Conservation (phyloP, 495 filamentous ascomycete genomes). For the Tuber borchii region DNA sequence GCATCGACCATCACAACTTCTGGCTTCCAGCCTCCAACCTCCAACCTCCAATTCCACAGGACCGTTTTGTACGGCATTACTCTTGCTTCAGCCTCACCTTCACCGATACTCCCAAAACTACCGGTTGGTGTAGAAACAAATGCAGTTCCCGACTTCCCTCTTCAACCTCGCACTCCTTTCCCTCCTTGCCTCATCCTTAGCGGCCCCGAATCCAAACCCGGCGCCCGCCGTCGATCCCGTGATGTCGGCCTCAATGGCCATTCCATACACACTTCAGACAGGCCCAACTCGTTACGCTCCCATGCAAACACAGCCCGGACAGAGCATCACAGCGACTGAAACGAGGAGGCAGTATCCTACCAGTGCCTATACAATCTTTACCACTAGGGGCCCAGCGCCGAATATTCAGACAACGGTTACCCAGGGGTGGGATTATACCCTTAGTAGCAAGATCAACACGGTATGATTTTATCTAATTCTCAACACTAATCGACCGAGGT, state of each 20-base stretch:
- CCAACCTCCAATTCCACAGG: not conserved
- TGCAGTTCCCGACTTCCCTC: not conserved
- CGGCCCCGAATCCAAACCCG: conserved; percentile 20
- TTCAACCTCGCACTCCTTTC: not conserved
- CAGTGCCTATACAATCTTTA: conserved; percentile 55
- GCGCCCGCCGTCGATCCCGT: conserved; percentile 15
- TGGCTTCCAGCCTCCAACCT: not conserved
- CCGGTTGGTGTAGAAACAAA: not conserved
- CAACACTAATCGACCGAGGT: not conserved
- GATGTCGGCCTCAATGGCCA: conserved; percentile 44
- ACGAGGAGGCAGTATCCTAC: conserved; percentile 56
- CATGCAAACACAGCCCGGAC: conserved; percentile 61
- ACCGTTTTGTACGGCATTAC: not conserved
- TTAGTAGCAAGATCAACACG: conserved; percentile 57
- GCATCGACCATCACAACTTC: not conserved
- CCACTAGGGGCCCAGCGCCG: conserved; percentile 51
- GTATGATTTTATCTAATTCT: conserved; percentile 47
- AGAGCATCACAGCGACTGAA: conserved; percentile 56
- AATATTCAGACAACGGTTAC: conserved; percentile 59
- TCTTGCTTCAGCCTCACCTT: not conserved
- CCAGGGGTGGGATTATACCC: conserved; percentile 52
- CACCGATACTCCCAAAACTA: not conserved
- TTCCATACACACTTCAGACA: conserved; percentile 58
- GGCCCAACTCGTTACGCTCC: conserved; percentile 64
- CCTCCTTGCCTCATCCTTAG: conserved; percentile 24